Evolutionary conservation across 192 early-diverging fungal species (phyloP), one percentile per base, ranked within the genome.

Genomic region (Cladochytrium replicatum): DNA sequence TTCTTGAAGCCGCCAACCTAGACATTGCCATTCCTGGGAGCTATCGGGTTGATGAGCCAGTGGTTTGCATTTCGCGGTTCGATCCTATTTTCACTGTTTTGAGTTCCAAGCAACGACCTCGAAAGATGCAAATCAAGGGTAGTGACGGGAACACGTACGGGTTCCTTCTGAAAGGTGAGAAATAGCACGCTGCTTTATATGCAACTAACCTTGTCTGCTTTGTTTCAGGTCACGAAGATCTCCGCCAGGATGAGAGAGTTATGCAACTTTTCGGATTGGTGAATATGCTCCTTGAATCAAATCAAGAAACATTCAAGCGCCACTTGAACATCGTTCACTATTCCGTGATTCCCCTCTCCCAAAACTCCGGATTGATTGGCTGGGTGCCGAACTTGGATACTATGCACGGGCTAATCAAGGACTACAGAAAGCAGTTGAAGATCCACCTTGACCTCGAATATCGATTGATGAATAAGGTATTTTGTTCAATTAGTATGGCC

Each of bases 221-320:
- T 54, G 17, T 40, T 46, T 43, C 17, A 56, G 55, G 89, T 2
- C 87, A 87, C 46, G 89, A 93, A 61, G 89, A 93, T 67, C 55
- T 93, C 46, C 84, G 89, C 38, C 87, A 91, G 67, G 90, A 93
- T 51, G 90, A 93, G 65, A 78, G 90, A 42, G 88, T 86, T 2
- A 92, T 92, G 88, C 89, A 92, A 63, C 51, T 90, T 25, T 92
- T 92, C 68, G 88, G 84, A 11, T 70, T 92, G 26, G 82, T 92
- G 40, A 92, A 91, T 55, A 88, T 83, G 5, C 53, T 91, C 21
- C 68, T 92, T 1, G 61, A 60, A 4, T 54, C 63, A 6, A 86
- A 92, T 52, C 53, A 75, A 1, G 83, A 88, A 40, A 89, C 88
- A 0, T 78, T 88, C 48, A 81, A 77, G 41, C 68, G 88, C 6